Conservation (phyloP, 2,329 filamentous ascomycete genomes). For the Fusarium vanettenii region DNA sequence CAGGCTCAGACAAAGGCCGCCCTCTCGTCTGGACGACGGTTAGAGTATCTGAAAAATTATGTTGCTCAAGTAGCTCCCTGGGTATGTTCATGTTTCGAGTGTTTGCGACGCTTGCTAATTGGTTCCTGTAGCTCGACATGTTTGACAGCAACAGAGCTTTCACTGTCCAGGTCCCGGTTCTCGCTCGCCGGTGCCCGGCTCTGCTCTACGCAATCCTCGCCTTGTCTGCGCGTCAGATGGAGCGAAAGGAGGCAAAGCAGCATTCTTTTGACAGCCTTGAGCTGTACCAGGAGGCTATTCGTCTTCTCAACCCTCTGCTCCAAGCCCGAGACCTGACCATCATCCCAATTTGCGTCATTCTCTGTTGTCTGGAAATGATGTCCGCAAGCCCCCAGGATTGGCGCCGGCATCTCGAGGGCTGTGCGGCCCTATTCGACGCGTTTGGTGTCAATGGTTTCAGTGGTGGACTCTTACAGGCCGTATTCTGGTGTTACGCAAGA, state of each 20-base stretch:
- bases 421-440: slow-evolving; percentile 64
- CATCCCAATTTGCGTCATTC: slow-evolving; percentile 53
- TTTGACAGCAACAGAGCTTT: slow-evolving; percentile 66
- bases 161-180: slow-evolving; percentile 61
- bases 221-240: slow-evolving; percentile 65
- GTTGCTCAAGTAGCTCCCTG: slow-evolving; percentile 65
- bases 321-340: slow-evolving; percentile 47
- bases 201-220: slow-evolving; percentile 65
- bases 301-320: slow-evolving; percentile 51
- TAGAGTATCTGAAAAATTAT: slow-evolving; percentile 61
- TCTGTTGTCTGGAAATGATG: slow-evolving; percentile 58
- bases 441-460: slow-evolving; percentile 65
- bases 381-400: slow-evolving; percentile 59
- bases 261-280: slow-evolving; percentile 64
- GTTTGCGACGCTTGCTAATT: background rate
- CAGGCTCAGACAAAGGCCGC: slow-evolving; percentile 40
- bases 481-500: slow-evolving; percentile 70
- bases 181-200: slow-evolving; percentile 59
- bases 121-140: slow-evolving; percentile 61
- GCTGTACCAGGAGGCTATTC: slow-evolving; percentile 66
- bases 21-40: slow-evolving; percentile 47
- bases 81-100: slow-evolving; percentile 43
- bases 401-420: slow-evolving; percentile 68
- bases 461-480: slow-evolving; percentile 62
- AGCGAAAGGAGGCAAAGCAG: slow-evolving; percentile 58